Evolutionary conservation across 1,139 yeast genomes (phyloP).

Genomic region (Geotrichum cucujoidarum): DNA sequence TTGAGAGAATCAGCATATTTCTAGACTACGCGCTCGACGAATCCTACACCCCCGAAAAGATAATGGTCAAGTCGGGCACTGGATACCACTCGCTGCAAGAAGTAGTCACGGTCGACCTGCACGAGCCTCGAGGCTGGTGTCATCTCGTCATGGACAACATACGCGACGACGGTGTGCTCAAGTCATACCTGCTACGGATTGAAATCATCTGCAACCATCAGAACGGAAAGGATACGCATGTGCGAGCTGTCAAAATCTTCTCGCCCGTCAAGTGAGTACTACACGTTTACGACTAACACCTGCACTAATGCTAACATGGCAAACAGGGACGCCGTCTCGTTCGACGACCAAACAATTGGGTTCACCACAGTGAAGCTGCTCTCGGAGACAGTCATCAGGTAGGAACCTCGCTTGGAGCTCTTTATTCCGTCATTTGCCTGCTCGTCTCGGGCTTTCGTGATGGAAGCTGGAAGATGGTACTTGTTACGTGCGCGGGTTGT

Average conservation of each 20-base stretch:
- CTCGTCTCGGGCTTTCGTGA: too few species aligned
- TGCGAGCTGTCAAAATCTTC: conserved; percentile 63
- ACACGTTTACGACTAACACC: too few species aligned
- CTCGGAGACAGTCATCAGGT: conserved; percentile 37
- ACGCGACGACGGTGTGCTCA: conserved; percentile 50
- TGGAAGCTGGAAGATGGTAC: too few species aligned
- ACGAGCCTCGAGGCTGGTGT: conserved; percentile 84
- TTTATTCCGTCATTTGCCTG: neutral
- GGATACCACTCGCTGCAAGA: conserved; percentile 79
- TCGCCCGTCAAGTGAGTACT: conserved; percentile 39
- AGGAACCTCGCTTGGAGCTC: conserved; percentile 1
- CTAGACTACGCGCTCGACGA: conserved; percentile 69
- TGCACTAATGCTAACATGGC: conserved; percentile 19
- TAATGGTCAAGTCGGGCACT: conserved; percentile 72
- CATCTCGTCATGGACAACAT: conserved; percentile 63
- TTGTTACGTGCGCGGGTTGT: too few species aligned
- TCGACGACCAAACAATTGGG: conserved; percentile 28
- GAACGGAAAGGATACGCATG: conserved; percentile 93
- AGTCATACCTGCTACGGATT: conserved; percentile 68
- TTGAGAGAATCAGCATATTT: conserved; percentile 68
- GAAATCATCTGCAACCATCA: conserved; percentile 80
- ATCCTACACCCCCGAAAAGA: conserved; percentile 81
- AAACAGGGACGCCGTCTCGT: conserved; percentile 24
- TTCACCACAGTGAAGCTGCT: conserved; percentile 36
- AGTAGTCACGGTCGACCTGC: conserved; percentile 61